Base-by-base conservation (phyloP, 1,284 basidiomycete species). In the Veloporphyrellus conicus region DNA sequence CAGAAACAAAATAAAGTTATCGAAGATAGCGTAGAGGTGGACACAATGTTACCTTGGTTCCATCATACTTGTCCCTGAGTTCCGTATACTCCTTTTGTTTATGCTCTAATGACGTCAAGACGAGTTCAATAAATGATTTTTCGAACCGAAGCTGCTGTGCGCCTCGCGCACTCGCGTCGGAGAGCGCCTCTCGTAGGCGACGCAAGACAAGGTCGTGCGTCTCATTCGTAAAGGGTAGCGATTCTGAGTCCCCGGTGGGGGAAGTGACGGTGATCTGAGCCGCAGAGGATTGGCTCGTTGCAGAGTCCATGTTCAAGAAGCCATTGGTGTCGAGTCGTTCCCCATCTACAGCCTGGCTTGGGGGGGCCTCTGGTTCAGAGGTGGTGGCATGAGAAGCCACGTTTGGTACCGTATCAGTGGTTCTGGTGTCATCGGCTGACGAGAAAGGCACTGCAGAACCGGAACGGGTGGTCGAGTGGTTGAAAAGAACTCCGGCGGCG, bases 31-130 rank as follows among this genome's bases (percentile, higher is more conserved):
- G 33, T 15, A 38, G 32, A 27, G 10, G 25, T 9, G 8, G 38
- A 36, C 18, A 6, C 7, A 11, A 34, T 19, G 27, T 43, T 51
- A 92, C 93, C 80, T 91, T 92, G 61, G 92, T 84, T 23, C 87
- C 84, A 63, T 93, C 90, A 57, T 95, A 81, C 66, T 82, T 88
- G 51, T 70, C 75, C 62, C 87, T 91, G 54, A 97, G 71, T 42
- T 81, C 79, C 37, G 69, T 59, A 55, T 82, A 80, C 49, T 86
- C 82, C 23, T 77, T 73, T 56, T 79, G 79, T 34, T 82, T 77
- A 32, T 81, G 75, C 50, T 90, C 84, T 48, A 95, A 70, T 48
- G 85, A 78, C 32, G 69, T 69, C 28, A 94, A 61, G 16, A 94
- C 79, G 12, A 80, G 78, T 61, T 88, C 85, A 19, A 94, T 74